Evolutionary conservation across 2,329 filamentous ascomycete genomes (phyloP).

Genomic region (Trichoderma lentiforme): DNA sequence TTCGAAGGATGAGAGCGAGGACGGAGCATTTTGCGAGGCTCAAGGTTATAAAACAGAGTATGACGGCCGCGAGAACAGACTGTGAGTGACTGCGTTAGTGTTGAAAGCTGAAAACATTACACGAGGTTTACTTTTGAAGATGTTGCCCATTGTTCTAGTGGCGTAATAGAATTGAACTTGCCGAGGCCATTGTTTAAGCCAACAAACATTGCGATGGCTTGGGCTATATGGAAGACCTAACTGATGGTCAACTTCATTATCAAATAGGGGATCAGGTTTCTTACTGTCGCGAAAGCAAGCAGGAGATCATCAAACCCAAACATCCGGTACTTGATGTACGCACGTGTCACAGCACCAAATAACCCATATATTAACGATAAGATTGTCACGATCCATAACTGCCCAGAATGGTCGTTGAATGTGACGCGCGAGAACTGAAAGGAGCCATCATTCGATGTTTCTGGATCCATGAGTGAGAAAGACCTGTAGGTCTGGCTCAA

Average conservation of each 20-base stretch:
- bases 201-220: neutral
- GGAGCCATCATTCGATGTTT: neutral
- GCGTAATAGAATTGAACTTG: neutral
- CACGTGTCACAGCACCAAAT: neutral
- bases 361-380: neutral
- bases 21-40: neutral
- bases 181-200: neutral
- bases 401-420: neutral
- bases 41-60: neutral
- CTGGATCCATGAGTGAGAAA: neutral
- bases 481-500: neutral
- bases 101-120: too few relatives aligned
- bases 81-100: neutral
- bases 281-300: neutral
- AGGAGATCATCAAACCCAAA: neutral
- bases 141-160: neutral
- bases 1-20: neutral
- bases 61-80: neutral
- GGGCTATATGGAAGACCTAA: neutral
- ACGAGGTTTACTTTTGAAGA: neutral
- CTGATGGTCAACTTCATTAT: neutral
- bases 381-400: constrained; percentile 1
- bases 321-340: neutral
- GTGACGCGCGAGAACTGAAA: neutral
- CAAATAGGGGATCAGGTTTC: neutral